Evolutionary conservation across 2,329 filamentous ascomycete genomes (phyloP).

Genomic region (Arachnomyces sp.): DNA sequence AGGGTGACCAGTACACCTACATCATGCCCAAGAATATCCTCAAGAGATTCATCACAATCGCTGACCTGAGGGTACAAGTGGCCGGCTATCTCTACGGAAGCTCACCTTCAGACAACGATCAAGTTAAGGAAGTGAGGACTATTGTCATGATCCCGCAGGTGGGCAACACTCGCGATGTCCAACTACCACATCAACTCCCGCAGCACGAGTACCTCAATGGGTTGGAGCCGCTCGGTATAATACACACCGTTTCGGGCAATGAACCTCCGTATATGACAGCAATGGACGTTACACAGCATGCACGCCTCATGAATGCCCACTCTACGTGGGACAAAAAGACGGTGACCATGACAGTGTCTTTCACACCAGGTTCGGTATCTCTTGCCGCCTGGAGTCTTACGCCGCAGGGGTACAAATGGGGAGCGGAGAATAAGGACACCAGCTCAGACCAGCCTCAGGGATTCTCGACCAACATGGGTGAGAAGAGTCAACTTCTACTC

Average conservation of each 20-base stretch:
- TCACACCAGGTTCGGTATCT: slow-evolving; percentile 93
- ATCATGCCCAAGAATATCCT: slow-evolving; percentile 99
- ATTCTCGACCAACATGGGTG: slow-evolving; percentile 84
- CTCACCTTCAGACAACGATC: slow-evolving; percentile 86
- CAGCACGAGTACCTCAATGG: slow-evolving; percentile 82
- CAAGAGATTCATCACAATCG: slow-evolving; percentile 95
- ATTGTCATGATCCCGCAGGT: slow-evolving; percentile 98
- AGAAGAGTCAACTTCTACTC: slow-evolving; percentile 88
- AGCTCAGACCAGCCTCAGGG: slow-evolving; percentile 89
- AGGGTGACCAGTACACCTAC: slow-evolving; percentile 73
- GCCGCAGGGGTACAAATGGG: slow-evolving; percentile 91
- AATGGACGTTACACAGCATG: slow-evolving; percentile 87
- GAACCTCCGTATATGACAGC: slow-evolving; percentile 96
- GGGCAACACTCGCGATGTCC: slow-evolving; percentile 82
- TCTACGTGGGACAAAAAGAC: slow-evolving; percentile 78
- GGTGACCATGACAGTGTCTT: slow-evolving; percentile 88
- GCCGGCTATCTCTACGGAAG: slow-evolving; percentile 91
- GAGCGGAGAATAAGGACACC: slow-evolving; percentile 86
- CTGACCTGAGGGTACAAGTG: slow-evolving; percentile 91
- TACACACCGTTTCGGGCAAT: slow-evolving; percentile 91
- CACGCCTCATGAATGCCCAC: slow-evolving; percentile 79
- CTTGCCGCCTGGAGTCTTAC: slow-evolving; percentile 89
- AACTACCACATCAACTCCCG: slow-evolving; percentile 80
- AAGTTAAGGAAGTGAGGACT: slow-evolving; percentile 92
- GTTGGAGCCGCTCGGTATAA: slow-evolving; percentile 85